phyloP scores from a whole-genome alignment of 2,329 filamentous ascomycete species.

The Pseudogymnoascus sp. region DNA sequence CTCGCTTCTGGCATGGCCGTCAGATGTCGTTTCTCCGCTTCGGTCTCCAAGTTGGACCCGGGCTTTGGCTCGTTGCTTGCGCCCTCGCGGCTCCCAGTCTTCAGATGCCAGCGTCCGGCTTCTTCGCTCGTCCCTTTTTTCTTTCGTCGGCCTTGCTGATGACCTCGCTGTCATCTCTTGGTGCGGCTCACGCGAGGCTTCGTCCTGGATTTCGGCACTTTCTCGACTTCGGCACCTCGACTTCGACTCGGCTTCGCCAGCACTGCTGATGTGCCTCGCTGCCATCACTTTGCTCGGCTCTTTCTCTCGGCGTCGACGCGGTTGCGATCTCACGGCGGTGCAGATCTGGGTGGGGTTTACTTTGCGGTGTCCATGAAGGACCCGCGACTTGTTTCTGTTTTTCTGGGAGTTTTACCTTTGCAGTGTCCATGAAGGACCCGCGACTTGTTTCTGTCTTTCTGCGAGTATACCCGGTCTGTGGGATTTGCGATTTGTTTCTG shows the following conservation, averaged over 20 bases:
- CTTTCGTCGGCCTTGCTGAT: too few relatives aligned
- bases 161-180: too few relatives aligned
- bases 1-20: not conserved
- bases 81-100: not conserved
- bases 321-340: not conserved
- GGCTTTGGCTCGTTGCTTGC: conserved; percentile 2
- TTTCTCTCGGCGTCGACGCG: not conserved
- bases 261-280: not conserved
- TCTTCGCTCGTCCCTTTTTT: too few relatives aligned
- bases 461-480: too few relatives aligned
- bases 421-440: not conserved
- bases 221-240: not conserved
- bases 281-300: conserved; percentile 1
- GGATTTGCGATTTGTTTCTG: not conserved
- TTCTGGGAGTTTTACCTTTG: not conserved
- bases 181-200: too few relatives aligned
- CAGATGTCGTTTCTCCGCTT: not conserved
- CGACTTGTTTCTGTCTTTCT: not conserved
- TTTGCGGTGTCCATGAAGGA: not conserved
- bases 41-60: not conserved
- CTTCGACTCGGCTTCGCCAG: not conserved
- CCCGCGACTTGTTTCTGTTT: not conserved
- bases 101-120: not conserved
- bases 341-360: not conserved
- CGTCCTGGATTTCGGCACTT: not conserved